Evolutionary conservation across 805 yeast genomes (phyloP).

Genomic region (Kockiozyma suomiensis): DNA sequence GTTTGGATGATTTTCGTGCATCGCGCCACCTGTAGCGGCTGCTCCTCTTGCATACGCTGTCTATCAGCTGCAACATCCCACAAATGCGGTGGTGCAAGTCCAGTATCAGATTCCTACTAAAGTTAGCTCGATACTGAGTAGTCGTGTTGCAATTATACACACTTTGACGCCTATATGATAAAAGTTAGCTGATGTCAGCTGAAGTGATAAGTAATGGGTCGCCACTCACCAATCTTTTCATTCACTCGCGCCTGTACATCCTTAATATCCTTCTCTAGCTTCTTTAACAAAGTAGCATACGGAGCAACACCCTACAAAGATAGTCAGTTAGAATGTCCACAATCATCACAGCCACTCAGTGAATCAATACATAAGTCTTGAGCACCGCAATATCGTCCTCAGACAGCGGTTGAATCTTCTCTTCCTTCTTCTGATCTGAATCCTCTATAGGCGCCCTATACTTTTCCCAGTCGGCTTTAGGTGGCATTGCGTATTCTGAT

Average conservation of each 20-base stretch:
- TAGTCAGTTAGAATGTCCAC: neutral
- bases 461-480: slow-evolving; percentile 98
- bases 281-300: slow-evolving; percentile 77
- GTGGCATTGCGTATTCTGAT: slow-evolving; percentile 73
- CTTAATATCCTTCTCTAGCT: slow-evolving; percentile 83
- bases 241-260: slow-evolving; percentile 83
- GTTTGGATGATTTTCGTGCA: slow-evolving; percentile 87
- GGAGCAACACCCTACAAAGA: slow-evolving; percentile 83
- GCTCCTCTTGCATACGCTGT: slow-evolving; percentile 89
- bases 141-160: neutral
- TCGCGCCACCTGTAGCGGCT: slow-evolving; percentile 96
- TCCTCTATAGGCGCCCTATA: slow-evolving; percentile 84
- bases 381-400: slow-evolving; percentile 98
- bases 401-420: slow-evolving; percentile 79
- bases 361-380: slow-evolving; percentile 70
- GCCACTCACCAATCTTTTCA: slow-evolving; percentile 76
- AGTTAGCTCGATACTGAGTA: neutral
- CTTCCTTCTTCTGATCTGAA: slow-evolving; percentile 58
- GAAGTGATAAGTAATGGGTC: neutral
- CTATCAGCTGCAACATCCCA: slow-evolving; percentile 98
- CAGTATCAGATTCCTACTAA: slow-evolving; percentile 88
- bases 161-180: slow-evolving; percentile 34
- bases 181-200: neutral
- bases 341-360: neutral
- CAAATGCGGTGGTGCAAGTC: slow-evolving; percentile 92